phyloP scores from a whole-genome alignment of 192 early-diverging fungal species.

The Gigaspora rosea region DNA sequence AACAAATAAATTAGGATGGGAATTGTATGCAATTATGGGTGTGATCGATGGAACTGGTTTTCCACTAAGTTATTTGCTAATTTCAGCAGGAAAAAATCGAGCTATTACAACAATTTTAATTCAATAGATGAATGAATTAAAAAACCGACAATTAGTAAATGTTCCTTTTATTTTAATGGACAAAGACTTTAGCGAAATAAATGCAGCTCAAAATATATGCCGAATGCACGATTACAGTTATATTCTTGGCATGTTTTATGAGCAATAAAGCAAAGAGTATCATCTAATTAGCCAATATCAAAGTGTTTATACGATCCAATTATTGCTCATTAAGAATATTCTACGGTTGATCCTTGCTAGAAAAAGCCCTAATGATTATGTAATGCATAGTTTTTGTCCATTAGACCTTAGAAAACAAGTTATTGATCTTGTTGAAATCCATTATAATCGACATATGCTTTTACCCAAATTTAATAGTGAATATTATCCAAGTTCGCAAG shows the following conservation, averaged over 20 bases:
- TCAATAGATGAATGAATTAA: background rate
- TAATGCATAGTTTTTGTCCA: background rate
- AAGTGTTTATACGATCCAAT: too few relatives aligned
- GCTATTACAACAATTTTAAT: background rate
- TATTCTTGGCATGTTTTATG: background rate
- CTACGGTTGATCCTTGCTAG: background rate
- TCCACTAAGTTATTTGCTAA: slow-evolving; percentile 5
- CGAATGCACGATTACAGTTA: background rate
- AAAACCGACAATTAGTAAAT: background rate
- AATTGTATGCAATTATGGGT: slow-evolving; percentile 15
- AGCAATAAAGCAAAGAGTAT: background rate
- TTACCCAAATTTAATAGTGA: background rate
- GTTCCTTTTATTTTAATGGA: background rate
- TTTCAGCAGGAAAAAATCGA: background rate
- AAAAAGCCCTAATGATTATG: background rate
- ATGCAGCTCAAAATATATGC: background rate
- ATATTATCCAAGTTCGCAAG: background rate
- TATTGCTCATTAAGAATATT: too few relatives aligned
- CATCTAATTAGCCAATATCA: too few relatives aligned
- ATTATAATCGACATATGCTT: background rate
- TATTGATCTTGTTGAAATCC: background rate
- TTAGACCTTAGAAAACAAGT: background rate
- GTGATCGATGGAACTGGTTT: slow-evolving; percentile 9
- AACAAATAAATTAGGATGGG: background rate
- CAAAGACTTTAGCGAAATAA: slow-evolving; percentile 21